A percentile compares a stretch with the other conserved stretches of the same genome.
These are phyloP conservation scores for Bipolaris gigantea DNA, from an alignment of 2,329 filamentous ascomycete species.

Conservation along the genomic window DNA sequence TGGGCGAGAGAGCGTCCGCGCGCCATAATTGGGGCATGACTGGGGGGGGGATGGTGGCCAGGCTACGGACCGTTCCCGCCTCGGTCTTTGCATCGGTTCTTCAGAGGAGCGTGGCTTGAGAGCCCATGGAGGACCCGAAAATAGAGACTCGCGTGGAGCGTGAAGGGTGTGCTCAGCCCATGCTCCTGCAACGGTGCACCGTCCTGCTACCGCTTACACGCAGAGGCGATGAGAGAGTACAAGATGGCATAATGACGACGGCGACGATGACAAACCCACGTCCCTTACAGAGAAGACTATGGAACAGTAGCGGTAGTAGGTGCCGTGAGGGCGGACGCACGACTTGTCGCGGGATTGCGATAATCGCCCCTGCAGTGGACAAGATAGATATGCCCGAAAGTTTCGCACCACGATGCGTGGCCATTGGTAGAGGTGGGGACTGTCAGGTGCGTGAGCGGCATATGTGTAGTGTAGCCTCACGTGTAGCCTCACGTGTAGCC, in stretches of 20 bases:
- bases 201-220: conserved; percentile 32
- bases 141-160: conserved; percentile 31
- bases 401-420: conserved; percentile 5
- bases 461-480: conserved; percentile 15
- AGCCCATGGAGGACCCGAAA: conserved; percentile 26
- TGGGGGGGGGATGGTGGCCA: conserved; percentile 24
- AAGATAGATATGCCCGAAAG: conserved; percentile 17
- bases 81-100: conserved; percentile 35
- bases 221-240: conserved; percentile 29
- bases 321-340: background rate
- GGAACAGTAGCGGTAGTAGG: conserved; percentile 7
- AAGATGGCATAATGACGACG: conserved; percentile 22
- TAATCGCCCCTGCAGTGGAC: conserved; percentile 20
- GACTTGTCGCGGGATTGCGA: conserved; percentile 7
- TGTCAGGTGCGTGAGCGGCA: conserved; percentile 24
- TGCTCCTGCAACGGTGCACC: conserved; percentile 33
- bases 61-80: conserved; percentile 45
- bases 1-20: conserved; percentile 32
- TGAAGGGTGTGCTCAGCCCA: conserved; percentile 36
- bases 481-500: conserved; percentile 13
- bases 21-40: conserved; percentile 36
- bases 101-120: conserved; percentile 39
- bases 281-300: conserved; percentile 7
- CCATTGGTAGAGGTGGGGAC: conserved; percentile 24
- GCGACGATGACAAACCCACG: background rate